A percentile compares a stretch with the other conserved stretches of the same genome.
phyloP scores from a whole-genome alignment of 2,329 filamentous ascomycete species.

The Ophidiomyces ophidiicola region DNA sequence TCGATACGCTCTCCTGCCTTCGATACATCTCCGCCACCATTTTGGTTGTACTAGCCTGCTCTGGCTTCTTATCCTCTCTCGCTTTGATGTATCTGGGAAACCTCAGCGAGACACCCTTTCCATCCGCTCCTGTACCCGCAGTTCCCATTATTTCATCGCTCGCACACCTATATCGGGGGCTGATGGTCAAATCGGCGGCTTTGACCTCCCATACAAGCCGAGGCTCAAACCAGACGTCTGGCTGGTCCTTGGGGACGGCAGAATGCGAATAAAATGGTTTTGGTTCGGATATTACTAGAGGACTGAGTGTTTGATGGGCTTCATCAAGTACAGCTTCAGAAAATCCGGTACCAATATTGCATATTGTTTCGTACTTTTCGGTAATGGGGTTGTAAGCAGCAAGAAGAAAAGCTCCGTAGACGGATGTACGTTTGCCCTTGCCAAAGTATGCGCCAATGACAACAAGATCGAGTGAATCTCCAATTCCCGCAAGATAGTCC shows the following conservation, averaged over 20 bases:
- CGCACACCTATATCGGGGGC: conserved; percentile 86
- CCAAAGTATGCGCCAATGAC: conserved; percentile 91
- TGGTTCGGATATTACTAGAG: conserved; percentile 70
- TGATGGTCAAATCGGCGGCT: conserved; percentile 87
- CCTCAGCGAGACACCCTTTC: conserved; percentile 70
- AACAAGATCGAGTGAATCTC: conserved; percentile 91
- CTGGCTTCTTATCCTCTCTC: conserved; percentile 89
- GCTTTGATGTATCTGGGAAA: conserved; percentile 90
- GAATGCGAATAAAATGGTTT: conserved; percentile 94
- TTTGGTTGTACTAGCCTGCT: conserved; percentile 69
- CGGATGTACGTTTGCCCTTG: conserved; percentile 86
- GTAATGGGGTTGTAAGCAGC: conserved; percentile 76
- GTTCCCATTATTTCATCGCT: conserved; percentile 65
- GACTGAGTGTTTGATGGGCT: conserved; percentile 61
- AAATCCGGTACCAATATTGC: conserved; percentile 97
- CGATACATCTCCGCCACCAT: conserved; percentile 96
- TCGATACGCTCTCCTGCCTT: conserved; percentile 80
- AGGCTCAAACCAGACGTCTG: conserved; percentile 97
- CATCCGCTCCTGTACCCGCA: conserved; percentile 46
- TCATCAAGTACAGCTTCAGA: conserved; percentile 88
- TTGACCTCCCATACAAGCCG: conserved; percentile 94
- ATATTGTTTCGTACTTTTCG: conserved; percentile 86
- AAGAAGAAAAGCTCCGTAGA: conserved; percentile 90
- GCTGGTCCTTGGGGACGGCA: conserved; percentile 74
- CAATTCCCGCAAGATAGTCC: conserved; percentile 86